Percentiles rank a stretch among this genome's conserved stretches.
phyloP scores from a whole-genome alignment of 768 basidiomycete genomes.

The Phylloporus sp. region DNA sequence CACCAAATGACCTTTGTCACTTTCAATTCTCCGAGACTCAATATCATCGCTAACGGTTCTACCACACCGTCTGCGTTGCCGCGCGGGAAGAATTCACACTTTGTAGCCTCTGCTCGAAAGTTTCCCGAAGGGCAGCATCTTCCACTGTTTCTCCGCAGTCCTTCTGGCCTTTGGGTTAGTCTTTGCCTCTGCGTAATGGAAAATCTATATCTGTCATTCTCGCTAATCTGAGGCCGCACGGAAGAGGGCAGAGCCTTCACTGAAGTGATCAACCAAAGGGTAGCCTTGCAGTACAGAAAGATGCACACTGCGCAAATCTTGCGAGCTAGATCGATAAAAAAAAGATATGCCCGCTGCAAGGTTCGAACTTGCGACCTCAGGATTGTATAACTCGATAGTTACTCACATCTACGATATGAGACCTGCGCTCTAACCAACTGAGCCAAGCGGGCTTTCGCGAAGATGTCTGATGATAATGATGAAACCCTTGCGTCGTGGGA shows the following conservation, averaged over 20 bases:
- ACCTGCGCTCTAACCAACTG: conserved; percentile 59
- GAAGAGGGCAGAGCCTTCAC: conserved; percentile 16
- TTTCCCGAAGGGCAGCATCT: conserved; percentile 53
- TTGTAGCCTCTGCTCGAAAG: conserved; percentile 65
- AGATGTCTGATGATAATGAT: rapidly evolving
- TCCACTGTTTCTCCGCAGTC: conserved; percentile 52
- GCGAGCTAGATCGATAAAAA: background rate
- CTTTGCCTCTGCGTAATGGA: conserved; percentile 9
- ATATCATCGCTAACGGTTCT: conserved; percentile 37
- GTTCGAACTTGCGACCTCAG: conserved; percentile 64
- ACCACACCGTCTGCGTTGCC: conserved; percentile 35
- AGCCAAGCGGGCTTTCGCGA: conserved; percentile 40
- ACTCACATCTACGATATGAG: conserved; percentile 42
- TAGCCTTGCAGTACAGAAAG: background rate
- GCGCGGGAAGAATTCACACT: conserved; percentile 46
- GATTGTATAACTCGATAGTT: conserved; percentile 36
- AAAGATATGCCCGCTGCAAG: conserved; percentile 49
- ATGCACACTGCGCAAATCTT: background rate
- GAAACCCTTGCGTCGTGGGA: conserved; percentile 17
- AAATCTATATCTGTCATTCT: conserved; percentile 15
- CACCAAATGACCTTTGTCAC: conserved; percentile 44
- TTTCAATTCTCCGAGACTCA: conserved; percentile 16
- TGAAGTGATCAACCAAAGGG: conserved; percentile 9
- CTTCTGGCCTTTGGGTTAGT: conserved; percentile 55
- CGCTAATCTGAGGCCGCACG: background rate